These are phyloP conservation scores for Falciphora oryzae DNA, from an alignment of 2,329 filamentous ascomycete genomes.

Conservation along the genomic window DNA sequence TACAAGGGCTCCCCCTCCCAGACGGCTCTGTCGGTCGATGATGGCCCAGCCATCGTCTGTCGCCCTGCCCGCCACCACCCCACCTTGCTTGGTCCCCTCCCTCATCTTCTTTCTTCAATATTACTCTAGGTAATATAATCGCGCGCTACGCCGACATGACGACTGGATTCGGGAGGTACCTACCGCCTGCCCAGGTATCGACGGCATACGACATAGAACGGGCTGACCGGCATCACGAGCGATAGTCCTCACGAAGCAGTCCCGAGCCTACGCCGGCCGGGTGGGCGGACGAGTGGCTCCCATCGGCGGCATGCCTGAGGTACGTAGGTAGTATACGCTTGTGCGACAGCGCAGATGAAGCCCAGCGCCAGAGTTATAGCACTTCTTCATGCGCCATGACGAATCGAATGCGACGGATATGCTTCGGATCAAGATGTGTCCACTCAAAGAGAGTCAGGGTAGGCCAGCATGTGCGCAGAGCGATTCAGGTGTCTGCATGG, in stretches of 20 bases:
- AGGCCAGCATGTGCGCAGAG: neutral
- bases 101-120: neutral
- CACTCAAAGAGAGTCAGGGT: neutral
- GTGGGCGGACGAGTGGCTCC: neutral
- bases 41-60: neutral
- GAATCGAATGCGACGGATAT: neutral
- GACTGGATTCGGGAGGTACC: neutral
- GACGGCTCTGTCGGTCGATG: neutral
- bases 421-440: neutral
- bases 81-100: neutral
- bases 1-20: neutral
- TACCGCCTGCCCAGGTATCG: too few relatives aligned
- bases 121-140: neutral
- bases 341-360: neutral
- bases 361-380: neutral
- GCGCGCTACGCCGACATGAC: neutral
- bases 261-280: too few relatives aligned
- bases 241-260: too few relatives aligned
- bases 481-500: neutral
- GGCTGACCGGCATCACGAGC: too few relatives aligned
- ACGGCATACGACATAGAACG: too few relatives aligned
- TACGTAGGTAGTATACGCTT: neutral
- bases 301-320: neutral
- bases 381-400: neutral
- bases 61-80: neutral